Base-by-base conservation (phyloP, 805 yeast genomes). In the Starmerella potacharoeniae region DNA sequence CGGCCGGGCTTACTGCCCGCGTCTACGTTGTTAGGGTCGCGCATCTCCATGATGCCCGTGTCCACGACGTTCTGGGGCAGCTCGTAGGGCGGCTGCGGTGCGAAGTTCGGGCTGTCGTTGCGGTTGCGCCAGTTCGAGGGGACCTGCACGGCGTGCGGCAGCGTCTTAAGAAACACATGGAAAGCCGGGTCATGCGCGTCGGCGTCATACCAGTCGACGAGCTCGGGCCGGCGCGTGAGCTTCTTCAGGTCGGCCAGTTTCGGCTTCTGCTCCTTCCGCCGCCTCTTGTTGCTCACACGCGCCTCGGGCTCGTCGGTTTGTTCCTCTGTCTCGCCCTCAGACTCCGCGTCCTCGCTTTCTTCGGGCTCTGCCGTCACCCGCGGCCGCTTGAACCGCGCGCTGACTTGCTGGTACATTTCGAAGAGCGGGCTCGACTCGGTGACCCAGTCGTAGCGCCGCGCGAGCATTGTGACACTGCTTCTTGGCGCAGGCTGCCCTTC, bases 71-170 rank as follows among this genome's bases (percentile, higher is more conserved):
- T 85, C 43, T 79, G 75, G 0, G 97, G 97, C 22, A 91, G 72
- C 64, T 80, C 79, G 65, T 86, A 91, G 51, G 84, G 75, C 58
- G 81, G 77, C 1, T 82, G 75, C 1, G 88, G 72, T 5, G 48
- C 33, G 51, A 55, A 58, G 8, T 55, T 56, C 6, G 56, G 56
- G 62, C 82, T 89, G 40, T 86, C 96, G 52, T 84, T 72, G 64
- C 87, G 88, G 14, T 77, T 70, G 52, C 79, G 80, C 98, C 98
- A 91, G 68, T 89, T 93, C 0, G 70, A 64, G 0, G 97, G 97
- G 1, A 91, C 87, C 1, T 81, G 86, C 0, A 90, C 82, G 1
- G 72, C 75, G 60, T 87, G 86, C 55, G 80, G 81, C 37, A 73
- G 69, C 0, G 82, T 71, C 65, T 90, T 91, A 50, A 91, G 67